Evolutionary conservation across 768 basidiomycete species (phyloP).

Genomic region (Pulveroboletus sp.): DNA sequence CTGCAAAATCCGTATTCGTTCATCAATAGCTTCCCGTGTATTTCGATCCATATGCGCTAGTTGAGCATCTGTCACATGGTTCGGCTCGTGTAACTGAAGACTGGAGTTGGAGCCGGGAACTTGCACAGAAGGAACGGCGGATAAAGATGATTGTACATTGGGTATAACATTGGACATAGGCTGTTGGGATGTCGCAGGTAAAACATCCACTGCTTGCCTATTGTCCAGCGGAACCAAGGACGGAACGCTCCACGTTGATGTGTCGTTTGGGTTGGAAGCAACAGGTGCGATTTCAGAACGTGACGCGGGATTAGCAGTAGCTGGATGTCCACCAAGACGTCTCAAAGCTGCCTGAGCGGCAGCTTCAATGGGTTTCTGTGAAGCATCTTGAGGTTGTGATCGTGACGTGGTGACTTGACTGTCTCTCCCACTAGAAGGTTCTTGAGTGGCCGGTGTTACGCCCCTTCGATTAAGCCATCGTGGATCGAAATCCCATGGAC

Average conservation of each 20-base stretch:
- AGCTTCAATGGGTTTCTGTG: slow-evolving; percentile 44
- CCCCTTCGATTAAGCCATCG: slow-evolving; percentile 26
- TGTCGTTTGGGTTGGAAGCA: slow-evolving; percentile 8
- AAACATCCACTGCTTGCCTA: background rate
- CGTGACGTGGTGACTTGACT: slow-evolving; percentile 7
- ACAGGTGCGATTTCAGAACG: slow-evolving; percentile 5
- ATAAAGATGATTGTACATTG: slow-evolving; percentile 11
- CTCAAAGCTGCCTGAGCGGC: slow-evolving; percentile 69
- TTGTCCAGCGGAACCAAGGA: slow-evolving; percentile 25
- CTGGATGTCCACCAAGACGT: slow-evolving; percentile 33
- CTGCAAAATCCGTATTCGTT: slow-evolving; percentile 75
- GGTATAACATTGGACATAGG: background rate
- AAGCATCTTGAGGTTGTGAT: slow-evolving; percentile 4
- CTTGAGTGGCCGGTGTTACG: slow-evolving; percentile 2
- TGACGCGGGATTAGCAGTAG: slow-evolving; percentile 6
- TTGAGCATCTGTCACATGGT: slow-evolving; percentile 46
- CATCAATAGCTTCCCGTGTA: slow-evolving; percentile 82
- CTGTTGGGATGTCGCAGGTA: background rate
- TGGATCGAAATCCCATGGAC: slow-evolving; percentile 52
- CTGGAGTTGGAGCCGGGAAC: background rate
- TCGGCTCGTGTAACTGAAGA: slow-evolving; percentile 36
- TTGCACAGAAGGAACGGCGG: slow-evolving; percentile 1
- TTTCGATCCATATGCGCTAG: slow-evolving; percentile 60
- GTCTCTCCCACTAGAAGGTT: slow-evolving; percentile 5
- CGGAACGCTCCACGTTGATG: slow-evolving; percentile 22